Conservation (phyloP, 169 alveolate genomes). For the Plasmodium yoelii region DNA sequence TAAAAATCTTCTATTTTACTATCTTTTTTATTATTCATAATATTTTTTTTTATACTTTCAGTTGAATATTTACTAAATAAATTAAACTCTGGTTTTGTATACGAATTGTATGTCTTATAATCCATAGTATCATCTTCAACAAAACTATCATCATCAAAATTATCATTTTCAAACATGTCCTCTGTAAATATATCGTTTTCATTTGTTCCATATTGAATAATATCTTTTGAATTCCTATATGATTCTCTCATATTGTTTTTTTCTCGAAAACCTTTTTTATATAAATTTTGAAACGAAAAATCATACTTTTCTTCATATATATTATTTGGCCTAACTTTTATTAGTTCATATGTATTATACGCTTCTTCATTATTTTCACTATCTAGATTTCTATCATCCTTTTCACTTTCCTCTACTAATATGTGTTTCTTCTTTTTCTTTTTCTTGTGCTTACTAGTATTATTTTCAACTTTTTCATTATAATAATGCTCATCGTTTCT, state of each 20-base stretch:
- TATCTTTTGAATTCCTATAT: conserved; percentile 41
- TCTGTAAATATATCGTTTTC: conserved; percentile 63
- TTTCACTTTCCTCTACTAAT: conserved; percentile 54
- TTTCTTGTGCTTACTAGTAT: conserved; percentile 24
- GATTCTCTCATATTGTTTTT: conserved; percentile 14
- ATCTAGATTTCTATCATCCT: conserved; percentile 37
- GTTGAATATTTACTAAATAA: conserved; percentile 30
- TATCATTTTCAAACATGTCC: conserved; percentile 64
- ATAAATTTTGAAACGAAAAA: conserved; percentile 3
- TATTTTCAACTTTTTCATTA: conserved; percentile 37
- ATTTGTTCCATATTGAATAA: conserved; percentile 29
- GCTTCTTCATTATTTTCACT: conserved; percentile 40
- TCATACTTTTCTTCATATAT: not conserved
- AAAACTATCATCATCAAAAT: conserved; percentile 58
- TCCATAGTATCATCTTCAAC: conserved; percentile 65
- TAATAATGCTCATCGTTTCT: conserved; percentile 60
- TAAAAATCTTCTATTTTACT: not conserved
- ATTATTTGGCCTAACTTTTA: conserved; percentile 6
- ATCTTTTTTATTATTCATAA: conserved; percentile 1
- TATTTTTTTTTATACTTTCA: conserved; percentile 10
- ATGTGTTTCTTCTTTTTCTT: conserved; percentile 16
- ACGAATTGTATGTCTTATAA: conserved; percentile 63
- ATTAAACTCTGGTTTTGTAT: conserved; percentile 21
- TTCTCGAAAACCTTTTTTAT: conserved; percentile 13
- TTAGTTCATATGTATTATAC: conserved; percentile 13